Conservation (phyloP, 805 yeast genomes). For the Yarrowia osloensis region DNA sequence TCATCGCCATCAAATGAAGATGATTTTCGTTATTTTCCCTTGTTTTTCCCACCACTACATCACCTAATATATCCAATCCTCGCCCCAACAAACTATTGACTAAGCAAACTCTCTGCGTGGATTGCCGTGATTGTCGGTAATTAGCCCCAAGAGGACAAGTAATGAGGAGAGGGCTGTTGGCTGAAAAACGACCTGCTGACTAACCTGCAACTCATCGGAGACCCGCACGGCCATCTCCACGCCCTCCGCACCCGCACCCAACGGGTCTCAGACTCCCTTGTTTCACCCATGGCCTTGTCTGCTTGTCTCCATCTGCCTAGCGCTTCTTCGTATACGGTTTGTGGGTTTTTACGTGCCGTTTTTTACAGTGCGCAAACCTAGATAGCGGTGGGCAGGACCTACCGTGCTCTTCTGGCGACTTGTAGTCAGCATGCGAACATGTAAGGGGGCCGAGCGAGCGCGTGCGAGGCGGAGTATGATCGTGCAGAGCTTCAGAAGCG, state of each 20-base stretch:
- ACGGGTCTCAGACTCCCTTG: not conserved
- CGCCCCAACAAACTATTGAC: not conserved
- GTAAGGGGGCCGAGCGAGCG: not conserved
- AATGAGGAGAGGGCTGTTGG: not conserved
- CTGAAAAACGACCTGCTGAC: not conserved
- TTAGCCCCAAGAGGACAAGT: not conserved
- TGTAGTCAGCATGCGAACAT: not conserved
- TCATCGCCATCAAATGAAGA: too few species aligned
- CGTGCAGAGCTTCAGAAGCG: too few species aligned
- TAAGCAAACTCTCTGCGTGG: conserved; percentile 10
- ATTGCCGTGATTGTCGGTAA: conserved; percentile 2
- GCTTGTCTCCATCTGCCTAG: not conserved
- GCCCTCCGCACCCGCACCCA: not conserved
- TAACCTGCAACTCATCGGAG: too few species aligned
- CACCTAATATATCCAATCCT: too few species aligned
- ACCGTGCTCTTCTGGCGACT: not conserved
- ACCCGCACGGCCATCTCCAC: too few species aligned
- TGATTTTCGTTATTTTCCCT: not conserved
- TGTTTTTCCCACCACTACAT: not conserved
- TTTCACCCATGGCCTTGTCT: not conserved
- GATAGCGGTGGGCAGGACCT: conserved; percentile 12
- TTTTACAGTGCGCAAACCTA: conserved; percentile 2
- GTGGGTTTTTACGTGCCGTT: not conserved
- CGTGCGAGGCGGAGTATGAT: too few species aligned
- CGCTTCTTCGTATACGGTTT: conserved; percentile 8